Base-by-base conservation (phyloP, 129 eudicot genomes). In the Chrysanthemum seticuspe region DNA sequence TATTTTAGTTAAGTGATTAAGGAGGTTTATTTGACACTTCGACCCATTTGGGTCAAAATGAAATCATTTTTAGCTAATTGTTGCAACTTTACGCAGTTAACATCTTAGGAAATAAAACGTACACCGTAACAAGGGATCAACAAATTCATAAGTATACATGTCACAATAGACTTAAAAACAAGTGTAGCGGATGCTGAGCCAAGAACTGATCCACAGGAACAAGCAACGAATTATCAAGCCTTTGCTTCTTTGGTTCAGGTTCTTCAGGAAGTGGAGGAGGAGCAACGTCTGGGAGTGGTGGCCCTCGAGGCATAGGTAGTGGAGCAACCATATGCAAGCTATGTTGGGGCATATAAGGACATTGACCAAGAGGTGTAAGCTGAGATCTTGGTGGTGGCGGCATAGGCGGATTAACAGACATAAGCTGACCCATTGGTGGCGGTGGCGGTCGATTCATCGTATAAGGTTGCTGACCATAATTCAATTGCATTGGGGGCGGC, bases 381-480 rank as follows among this genome's bases (percentile, higher is more conserved):
- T 89, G 94, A 49, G 96, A 89, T 71, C 90, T 95, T 21, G 96
- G 98, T 2, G 96, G 94, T 4, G 91, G 89, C 6, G 96, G 97
- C 75, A 85, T 83, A 21, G 83, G 80, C 0, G 75, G 83, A 49
- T 81, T 85, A 56, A 72, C 75, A 0, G 85, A 27, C 75, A 85
- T 77, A n/a, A 82, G 58, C 61, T 85, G 91, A 25, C 76, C 87
- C 85, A 80, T 76, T 16, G 70, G 79, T 36, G 78, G 44, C 5
- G 44, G 82, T 31, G 91, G 94, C 8, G 95, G 96, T n/a, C 87
- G 91, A 79, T 83, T 92, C 66, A 83, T 76, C 94, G 87, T 85
- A 67, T 79, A 78, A 44, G 76, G 83, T 56, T 88, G 91, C 80
- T 88, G 96, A 18, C 92, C 97, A 10, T 80, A 89, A 73, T 62